These are phyloP conservation scores for Aspergillus eucalypticola DNA, from an alignment of 2,329 filamentous ascomycete species.

Conservation along the genomic window DNA sequence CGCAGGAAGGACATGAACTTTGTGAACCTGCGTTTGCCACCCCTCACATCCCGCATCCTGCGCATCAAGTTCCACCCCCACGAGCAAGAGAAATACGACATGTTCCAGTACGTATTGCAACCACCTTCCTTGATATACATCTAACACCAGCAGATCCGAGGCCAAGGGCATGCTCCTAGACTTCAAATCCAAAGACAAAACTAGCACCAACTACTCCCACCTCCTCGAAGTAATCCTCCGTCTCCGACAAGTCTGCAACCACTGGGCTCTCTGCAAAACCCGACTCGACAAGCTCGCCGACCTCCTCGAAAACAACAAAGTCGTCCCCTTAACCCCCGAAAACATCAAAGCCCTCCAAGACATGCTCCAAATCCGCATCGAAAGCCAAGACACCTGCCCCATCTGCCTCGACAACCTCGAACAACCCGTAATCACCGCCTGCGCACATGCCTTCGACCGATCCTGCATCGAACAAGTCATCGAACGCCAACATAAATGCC, in stretches of 20 bases:
- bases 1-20: slow-evolving; percentile 88
- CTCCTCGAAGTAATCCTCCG: slow-evolving; percentile 80
- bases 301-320: slow-evolving; percentile 66
- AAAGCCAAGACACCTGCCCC: slow-evolving; percentile 78
- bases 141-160: slow-evolving; percentile 55
- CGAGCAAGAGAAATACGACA: slow-evolving; percentile 76
- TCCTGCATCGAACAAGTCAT: slow-evolving; percentile 74
- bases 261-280: slow-evolving; percentile 78
- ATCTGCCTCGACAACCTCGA: slow-evolving; percentile 75
- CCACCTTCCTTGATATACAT: not conserved
- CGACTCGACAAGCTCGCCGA: slow-evolving; percentile 72
- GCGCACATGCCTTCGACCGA: slow-evolving; percentile 77
- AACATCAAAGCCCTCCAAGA: slow-evolving; percentile 72
- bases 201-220: slow-evolving; percentile 65
- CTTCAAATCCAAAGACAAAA: slow-evolving; percentile 53
- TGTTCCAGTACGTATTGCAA: slow-evolving; percentile 58
- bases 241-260: slow-evolving; percentile 82
- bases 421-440: slow-evolving; percentile 77
- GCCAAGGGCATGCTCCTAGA: slow-evolving; percentile 70
- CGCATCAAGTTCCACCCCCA: slow-evolving; percentile 70
- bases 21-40: slow-evolving; percentile 75
- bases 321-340: slow-evolving; percentile 70
- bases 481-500: slow-evolving; percentile 74
- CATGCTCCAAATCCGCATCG: slow-evolving; percentile 73
- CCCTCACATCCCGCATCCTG: slow-evolving; percentile 76